Evolutionary conservation across 345 rosid species (phyloP), one percentile per base, ranked within the genome.

Genomic region (Mercurialis annua): DNA sequence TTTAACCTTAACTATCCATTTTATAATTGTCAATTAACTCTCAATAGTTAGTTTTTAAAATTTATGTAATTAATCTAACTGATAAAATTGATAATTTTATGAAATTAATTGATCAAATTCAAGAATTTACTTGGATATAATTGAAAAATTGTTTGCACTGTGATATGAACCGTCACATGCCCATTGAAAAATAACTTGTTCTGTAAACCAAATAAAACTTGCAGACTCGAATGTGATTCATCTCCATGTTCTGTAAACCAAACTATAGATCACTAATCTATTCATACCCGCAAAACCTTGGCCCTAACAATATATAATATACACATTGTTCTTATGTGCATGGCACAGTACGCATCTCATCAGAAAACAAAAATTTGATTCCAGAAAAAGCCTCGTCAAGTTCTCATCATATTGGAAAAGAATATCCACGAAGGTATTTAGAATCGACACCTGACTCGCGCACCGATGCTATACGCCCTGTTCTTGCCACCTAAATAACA

Each of bases 361-460:
- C 18, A n/a, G 1, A 26, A 24, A 6, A n/a, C 27, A 8, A 46
- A 44, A n/a, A 7, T 20, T 66, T 38, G 21, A 18, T 42, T 40
- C n/a, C 62, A 11, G 56, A n/a, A 49, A 40, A 36, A 51, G 59
- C 17, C 6, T 43, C 54, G 43, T 30, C 24, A 27, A 1, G 26
- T 57, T 8, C 20, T 55, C 42, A 27, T 74, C 71, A 80, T 34
- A 90, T 36, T 2, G 96, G 97, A 66, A 87, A 81, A 4, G 98
- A 85, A 62, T 87, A 93, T 50, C 98, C 98, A 29, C 96, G 90
- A 17, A 93, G 97, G 68, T 78, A 75, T 58, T 73, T 90, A 2
- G 98, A 93, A 76, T 90, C 97, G 40, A 93, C 96, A 24, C 97
- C 96, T 1, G 94, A 93, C 70, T 89, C 98, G 10, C 97, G 92